Base-by-base conservation (phyloP, 805 yeast genomes). In the Zygosaccharomyces bisporus region DNA sequence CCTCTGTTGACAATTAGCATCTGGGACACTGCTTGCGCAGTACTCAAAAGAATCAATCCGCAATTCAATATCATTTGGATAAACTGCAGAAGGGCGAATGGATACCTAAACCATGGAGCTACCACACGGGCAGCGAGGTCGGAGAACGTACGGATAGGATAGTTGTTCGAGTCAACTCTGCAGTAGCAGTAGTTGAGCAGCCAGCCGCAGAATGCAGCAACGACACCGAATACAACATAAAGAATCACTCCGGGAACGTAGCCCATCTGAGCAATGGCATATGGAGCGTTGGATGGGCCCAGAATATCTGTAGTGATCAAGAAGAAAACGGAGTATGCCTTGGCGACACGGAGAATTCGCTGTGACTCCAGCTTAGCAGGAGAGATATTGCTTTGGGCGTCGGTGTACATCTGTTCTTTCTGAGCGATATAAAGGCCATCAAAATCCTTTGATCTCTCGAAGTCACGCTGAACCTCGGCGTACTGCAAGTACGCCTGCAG, bases 221-320 rank as follows among this genome's bases (percentile, higher is more conserved):
- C 52, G 17, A 63, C 45, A 42, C 76, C 76, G 40, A 73, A 68
- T 4, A 69, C 52, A 32, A 71, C 55, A 54, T 63, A 73, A 7
- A 73, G 56, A 21, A 71, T 63, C 41, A 67, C 56, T 27, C 77
- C 77, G 14, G 75, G 75, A 18, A 68, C 76, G 45, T 62, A 71
- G 3, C 77, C 77, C 45, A 73, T 56, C 45, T 69, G 68, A 8
- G 71, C 54, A 41, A 73, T 60, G 9, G 76, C 71, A 49, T 69
- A 72, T 3, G 76, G 77, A 16, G 77, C 75, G 39, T 67, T 61
- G 9, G 70, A 60, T 14, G 77, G 77, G 19, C 77, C 77, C 32
- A 71, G 61, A 39, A 72, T 71, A 60, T 73, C 77, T 6, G 76
- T 72, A 31, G 77, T 72, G 46, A 73, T 73, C 29, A 73, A 60